Base-by-base conservation (phyloP, 2,329 filamentous ascomycete genomes). In the Phyllosticta citriasiana region DNA sequence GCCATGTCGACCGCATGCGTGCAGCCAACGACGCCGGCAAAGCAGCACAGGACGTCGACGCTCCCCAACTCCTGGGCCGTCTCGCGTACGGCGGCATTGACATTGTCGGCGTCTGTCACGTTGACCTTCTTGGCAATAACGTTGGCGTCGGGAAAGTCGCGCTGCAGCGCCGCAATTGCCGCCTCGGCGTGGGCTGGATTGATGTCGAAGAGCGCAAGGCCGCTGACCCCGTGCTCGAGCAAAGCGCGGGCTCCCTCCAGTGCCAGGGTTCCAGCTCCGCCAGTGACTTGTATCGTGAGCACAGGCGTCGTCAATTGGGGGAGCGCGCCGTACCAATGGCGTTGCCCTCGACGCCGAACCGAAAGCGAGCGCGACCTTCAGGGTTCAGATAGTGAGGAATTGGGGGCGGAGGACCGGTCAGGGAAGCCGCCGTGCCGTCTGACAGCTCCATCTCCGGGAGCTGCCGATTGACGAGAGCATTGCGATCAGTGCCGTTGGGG, bases 21-120 rank as follows among this genome's bases (percentile, higher is more conserved):
- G 65, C 82, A 87, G 47, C 79, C 80, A 0, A 89, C 88, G 0
- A 91, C 80, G 4, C 88, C 88, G 0, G 86, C 88, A 66, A 88
- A 88, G 65, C 82, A 85, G 65, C 83, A 78, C 1, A 88, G 73
- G 53, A 82, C 80, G 62, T 82, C 77, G 2, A 88, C 68, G 19
- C 74, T 73, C 1, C 82, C 82, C 2, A 86, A 73, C 1, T 72
- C 66, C 10, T 71, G 65, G 0, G 73, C 75, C 0, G 75, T 76
- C 55, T 73, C 69, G 5, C 71, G 63, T 0, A 74, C 58, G 0
- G 77, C 78, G 7, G 72, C 66, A 1, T 74, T 71, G 3, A 86
- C 78, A 2, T 72, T 74, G 1, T 69, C 71, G 35, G 78, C 78
- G 54, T 82, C 77, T 0, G 84, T 86, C 2, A 89, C 83, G 65